A percentile compares a stretch with the other conserved stretches of the same genome.
These are phyloP conservation scores for Urostyla sp. DNA, from an alignment of 73 alveolate genomes.

Conservation along the genomic window DNA sequence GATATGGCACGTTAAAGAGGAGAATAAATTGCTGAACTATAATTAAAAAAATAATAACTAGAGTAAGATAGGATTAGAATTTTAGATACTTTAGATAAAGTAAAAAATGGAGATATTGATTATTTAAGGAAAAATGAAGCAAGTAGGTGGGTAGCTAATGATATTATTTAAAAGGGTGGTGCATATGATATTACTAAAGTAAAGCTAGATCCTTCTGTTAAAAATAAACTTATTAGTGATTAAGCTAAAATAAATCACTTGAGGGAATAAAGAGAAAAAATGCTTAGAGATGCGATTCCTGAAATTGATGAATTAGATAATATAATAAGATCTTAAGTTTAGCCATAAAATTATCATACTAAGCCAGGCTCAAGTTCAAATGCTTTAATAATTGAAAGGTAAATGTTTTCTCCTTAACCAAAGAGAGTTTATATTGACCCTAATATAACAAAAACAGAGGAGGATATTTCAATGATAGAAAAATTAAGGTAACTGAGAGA, in stretches of 20 bases:
- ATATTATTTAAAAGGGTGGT: slow-evolving; percentile 18
- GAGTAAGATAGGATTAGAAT: slow-evolving; percentile 9
- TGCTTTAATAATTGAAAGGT: neutral
- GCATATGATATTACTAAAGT: slow-evolving; percentile 18
- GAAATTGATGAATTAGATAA: slow-evolving; percentile 19
- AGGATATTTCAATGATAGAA: neutral
- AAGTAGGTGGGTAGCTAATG: slow-evolving; percentile 41
- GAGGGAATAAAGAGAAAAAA: slow-evolving; percentile 27
- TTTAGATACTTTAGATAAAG: slow-evolving; percentile 12
- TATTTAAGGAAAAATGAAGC: slow-evolving; percentile 24
- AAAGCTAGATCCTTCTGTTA: slow-evolving; percentile 25
- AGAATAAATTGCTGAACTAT: slow-evolving; percentile 22
- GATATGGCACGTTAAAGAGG: slow-evolving; percentile 33
- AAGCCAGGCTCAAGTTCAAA: neutral
- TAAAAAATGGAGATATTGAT: slow-evolving; percentile 8
- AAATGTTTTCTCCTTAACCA: neutral
- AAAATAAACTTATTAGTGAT: slow-evolving; percentile 8
- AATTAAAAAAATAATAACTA: neutral
- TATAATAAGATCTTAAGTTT: neutral
- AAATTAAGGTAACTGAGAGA: slow-evolving; percentile 1
- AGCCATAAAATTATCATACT: neutral
- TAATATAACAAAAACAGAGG: neutral
- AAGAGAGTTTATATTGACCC: neutral
- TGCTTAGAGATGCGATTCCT: slow-evolving; percentile 21
- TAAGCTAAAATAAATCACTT: slow-evolving; percentile 8